Percentiles rank a stretch among this genome's conserved stretches.
Conservation (phyloP, 176 grass and related monocot species). For the Poa annua region DNA sequence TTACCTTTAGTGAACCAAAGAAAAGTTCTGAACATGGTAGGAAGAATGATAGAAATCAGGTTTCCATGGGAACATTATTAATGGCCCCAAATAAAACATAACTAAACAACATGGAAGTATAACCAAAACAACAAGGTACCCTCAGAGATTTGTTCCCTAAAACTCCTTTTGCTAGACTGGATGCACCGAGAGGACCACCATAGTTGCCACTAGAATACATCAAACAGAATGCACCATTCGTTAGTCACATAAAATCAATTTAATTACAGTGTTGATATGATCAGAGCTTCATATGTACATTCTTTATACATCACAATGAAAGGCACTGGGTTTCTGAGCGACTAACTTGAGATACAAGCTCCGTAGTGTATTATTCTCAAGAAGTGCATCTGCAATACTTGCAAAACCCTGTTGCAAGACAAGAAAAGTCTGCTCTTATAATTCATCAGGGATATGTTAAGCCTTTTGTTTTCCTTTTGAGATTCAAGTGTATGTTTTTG, state of each 20-base stretch:
- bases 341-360: conserved; percentile 97
- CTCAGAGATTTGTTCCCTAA: conserved; percentile 91
- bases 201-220: conserved; percentile 87
- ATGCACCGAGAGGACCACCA: conserved; percentile 91
- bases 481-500: conserved; percentile 31
- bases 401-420: conserved; percentile 78
- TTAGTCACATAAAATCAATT: conserved; percentile 47
- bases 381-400: conserved; percentile 89
- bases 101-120: background rate
- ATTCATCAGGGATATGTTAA: conserved; percentile 23
- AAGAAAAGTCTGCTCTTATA: conserved; percentile 23
- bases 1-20: conserved; percentile 29
- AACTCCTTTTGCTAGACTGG: conserved; percentile 85
- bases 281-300: conserved; percentile 22
- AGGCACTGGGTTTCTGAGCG: conserved; percentile 32
- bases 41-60: conserved; percentile 19
- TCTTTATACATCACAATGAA: conserved; percentile 31
- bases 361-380: conserved; percentile 83
- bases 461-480: conserved; percentile 20
- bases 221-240: conserved; percentile 24
- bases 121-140: conserved; percentile 54
- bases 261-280: conserved; percentile 22
- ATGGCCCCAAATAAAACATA: background rate
- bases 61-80: conserved; percentile 11
- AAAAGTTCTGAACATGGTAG: background rate